Conservation (phyloP, 2,329 filamentous ascomycete species). For the Xylaria multiplex region DNA sequence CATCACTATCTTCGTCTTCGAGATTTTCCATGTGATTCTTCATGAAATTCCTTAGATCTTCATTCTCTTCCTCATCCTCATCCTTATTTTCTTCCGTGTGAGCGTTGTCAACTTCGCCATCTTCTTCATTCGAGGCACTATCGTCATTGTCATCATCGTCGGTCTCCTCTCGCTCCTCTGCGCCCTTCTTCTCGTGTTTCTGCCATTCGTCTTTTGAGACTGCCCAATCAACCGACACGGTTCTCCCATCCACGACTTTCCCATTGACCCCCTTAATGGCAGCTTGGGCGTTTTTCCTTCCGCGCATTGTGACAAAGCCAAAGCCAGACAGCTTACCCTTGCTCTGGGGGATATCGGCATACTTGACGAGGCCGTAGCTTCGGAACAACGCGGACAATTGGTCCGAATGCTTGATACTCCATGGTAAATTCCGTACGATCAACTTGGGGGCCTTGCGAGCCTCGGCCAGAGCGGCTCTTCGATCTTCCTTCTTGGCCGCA, state of each 20-base stretch:
- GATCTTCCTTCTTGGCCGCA: constrained; percentile 63
- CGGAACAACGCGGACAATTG: constrained; percentile 82
- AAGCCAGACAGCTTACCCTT: constrained; percentile 84
- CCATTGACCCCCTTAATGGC: constrained; percentile 88
- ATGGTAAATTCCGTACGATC: constrained; percentile 93
- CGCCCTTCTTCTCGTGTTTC: constrained; percentile 57
- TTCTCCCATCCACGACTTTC: constrained; percentile 86
- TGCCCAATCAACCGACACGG: constrained; percentile 94
- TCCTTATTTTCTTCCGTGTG: constrained; percentile 56
- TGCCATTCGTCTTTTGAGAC: constrained; percentile 92
- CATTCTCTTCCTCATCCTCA: constrained; percentile 46
- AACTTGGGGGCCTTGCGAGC: constrained; percentile 74
- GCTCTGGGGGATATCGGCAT: constrained; percentile 82
- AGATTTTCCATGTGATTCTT: constrained; percentile 67
- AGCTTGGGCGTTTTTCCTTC: constrained; percentile 89
- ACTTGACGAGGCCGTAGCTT: constrained; percentile 92
- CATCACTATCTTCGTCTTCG: constrained; percentile 65
- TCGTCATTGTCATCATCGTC: constrained; percentile 39
- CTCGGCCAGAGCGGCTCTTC: constrained; percentile 69
- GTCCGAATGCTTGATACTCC: constrained; percentile 90
- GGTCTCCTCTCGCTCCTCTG: constrained; percentile 45
- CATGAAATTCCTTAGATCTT: constrained; percentile 64
- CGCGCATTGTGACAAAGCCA: constrained; percentile 89
- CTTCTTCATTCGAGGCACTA: constrained; percentile 45
- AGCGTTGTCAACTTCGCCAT: constrained; percentile 54